A percentile compares a stretch with the other conserved stretches of the same genome.
Evolutionary conservation across 495 filamentous ascomycete species (phyloP).

Genomic region (Aspergillus conjunctus): DNA sequence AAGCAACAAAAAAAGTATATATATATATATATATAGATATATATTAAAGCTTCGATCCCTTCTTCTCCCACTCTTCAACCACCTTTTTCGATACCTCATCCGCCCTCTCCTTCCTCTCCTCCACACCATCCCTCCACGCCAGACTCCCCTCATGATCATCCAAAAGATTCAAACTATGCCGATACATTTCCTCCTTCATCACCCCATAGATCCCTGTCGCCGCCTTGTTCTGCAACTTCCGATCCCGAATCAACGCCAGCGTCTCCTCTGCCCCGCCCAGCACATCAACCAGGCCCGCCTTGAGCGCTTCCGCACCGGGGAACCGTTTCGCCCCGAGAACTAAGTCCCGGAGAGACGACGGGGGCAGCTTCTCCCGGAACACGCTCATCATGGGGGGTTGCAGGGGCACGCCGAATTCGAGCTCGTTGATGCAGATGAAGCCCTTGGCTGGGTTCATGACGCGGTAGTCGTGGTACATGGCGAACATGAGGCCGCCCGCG

Average conservation of each 20-base stretch:
- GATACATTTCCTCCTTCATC: conserved; percentile 74
- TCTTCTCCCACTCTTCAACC: conserved; percentile 46
- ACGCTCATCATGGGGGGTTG: conserved; percentile 71
- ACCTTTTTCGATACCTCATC: conserved; percentile 28
- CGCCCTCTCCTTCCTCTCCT: conserved; percentile 32
- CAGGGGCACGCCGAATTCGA: conserved; percentile 74
- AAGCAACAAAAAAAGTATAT: too few relatives aligned
- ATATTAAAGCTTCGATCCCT: conserved; percentile 49
- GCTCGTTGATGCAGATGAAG: conserved; percentile 75
- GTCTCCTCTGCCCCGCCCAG: conserved; percentile 64
- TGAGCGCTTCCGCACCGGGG: conserved; percentile 57
- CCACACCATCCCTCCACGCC: conserved; percentile 43
- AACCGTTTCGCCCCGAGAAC: conserved; percentile 72
- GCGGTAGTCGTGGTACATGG: conserved; percentile 84
- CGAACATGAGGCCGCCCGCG: conserved; percentile 76
- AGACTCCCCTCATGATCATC: conserved; percentile 49
- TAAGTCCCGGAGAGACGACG: conserved; percentile 58
- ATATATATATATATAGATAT: neutral
- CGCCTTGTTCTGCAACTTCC: conserved; percentile 59
- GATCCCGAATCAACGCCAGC: conserved; percentile 55
- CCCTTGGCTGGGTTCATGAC: conserved; percentile 68
- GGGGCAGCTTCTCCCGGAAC: conserved; percentile 66
- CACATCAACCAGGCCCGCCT: conserved; percentile 67
- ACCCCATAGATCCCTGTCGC: conserved; percentile 64
- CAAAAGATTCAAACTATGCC: conserved; percentile 58